Evolutionary conservation across 2,329 filamentous ascomycete genomes (phyloP), one percentile per base, ranked within the genome.

Genomic region (Exophiala xenobiotica): DNA sequence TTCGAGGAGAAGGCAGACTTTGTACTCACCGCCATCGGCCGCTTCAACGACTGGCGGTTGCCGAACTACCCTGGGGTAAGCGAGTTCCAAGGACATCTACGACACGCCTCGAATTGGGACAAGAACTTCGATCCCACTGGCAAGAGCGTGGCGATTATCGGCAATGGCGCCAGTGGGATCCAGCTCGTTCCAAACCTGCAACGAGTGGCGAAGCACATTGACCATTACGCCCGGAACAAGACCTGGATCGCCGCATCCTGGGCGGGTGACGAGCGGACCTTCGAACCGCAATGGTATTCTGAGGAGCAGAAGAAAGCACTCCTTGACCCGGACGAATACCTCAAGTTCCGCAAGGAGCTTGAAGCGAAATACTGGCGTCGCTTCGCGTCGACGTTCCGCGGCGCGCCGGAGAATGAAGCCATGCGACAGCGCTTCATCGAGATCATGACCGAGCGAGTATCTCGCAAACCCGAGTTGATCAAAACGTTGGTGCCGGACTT

Each of bases 11-110:
- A 55, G 19, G 74, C 74, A 4, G 78, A 81, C 59, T 82, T 82
- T 50, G 65, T 83, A 8, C 69, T 83, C 16, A 79, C 77, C 4
- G 80, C 77, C 1, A 79, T 82, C 19, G 80, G 81, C 1, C 78
- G 82, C 54, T 67, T 83, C 46, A 65, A 60, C 38, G 49, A 59
- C 8, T 65, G 61, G 61, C 55, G 46, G 14, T 54, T 58, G 24
- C 64, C 64, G 1, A 58, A 65, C 9, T 67, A 67, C 52, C 46
- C 54, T 3, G 57, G 57, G 12, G 22, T 57, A 7, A 67, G 67
- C 14, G 58, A 51, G 0, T 74, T 68, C 48, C 49, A 63, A 43
- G 71, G 71, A 1, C 61, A 57, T 16, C 45, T 73, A 3, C 70
- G 72, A 47, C 71, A 74, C 57, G 70, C 70, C 7, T 70, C 71